phyloP scores from a whole-genome alignment of 805 yeast genomes.

The Helenozyma rhizophorensis region DNA sequence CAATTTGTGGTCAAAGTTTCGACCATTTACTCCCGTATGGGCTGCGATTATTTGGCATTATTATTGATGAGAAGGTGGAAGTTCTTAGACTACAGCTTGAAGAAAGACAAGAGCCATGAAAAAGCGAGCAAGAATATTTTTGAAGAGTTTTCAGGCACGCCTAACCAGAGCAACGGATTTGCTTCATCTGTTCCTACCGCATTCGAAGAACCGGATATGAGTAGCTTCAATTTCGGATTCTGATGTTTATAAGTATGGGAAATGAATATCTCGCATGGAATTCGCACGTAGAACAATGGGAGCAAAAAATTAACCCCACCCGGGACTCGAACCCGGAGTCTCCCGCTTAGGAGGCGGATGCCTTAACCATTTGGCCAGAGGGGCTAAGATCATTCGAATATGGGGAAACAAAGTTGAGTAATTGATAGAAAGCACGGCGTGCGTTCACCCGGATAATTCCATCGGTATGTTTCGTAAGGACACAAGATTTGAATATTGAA shows the following conservation, averaged over 20 bases:
- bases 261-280: background rate
- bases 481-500: too few relatives aligned
- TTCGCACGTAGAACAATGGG: background rate
- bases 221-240: slow-evolving; percentile 53
- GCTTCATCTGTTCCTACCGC: slow-evolving; percentile 46
- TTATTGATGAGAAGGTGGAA: slow-evolving; percentile 65
- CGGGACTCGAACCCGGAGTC: slow-evolving; percentile 38
- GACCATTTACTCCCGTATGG: slow-evolving; percentile 77
- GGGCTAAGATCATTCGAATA: slow-evolving; percentile 23
- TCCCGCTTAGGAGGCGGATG: slow-evolving; percentile 43
- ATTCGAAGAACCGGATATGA: slow-evolving; percentile 74
- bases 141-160: slow-evolving; percentile 12
- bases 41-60: slow-evolving; percentile 77
- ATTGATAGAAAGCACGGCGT: too few relatives aligned
- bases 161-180: slow-evolving; percentile 1
- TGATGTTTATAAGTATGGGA: slow-evolving; percentile 6
- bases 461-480: too few relatives aligned
- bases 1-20: slow-evolving; percentile 59
- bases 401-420: too few relatives aligned
- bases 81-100: slow-evolving; percentile 31
- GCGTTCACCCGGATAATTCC: too few relatives aligned
- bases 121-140: slow-evolving; percentile 6
- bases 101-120: slow-evolving; percentile 1
- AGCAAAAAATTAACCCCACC: slow-evolving; percentile 24
- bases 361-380: slow-evolving; percentile 54